Percentiles rank a stretch among this genome's conserved stretches.
phyloP scores from a whole-genome alignment of 2,329 filamentous ascomycete genomes.

The Colletotrichum tropicicola region DNA sequence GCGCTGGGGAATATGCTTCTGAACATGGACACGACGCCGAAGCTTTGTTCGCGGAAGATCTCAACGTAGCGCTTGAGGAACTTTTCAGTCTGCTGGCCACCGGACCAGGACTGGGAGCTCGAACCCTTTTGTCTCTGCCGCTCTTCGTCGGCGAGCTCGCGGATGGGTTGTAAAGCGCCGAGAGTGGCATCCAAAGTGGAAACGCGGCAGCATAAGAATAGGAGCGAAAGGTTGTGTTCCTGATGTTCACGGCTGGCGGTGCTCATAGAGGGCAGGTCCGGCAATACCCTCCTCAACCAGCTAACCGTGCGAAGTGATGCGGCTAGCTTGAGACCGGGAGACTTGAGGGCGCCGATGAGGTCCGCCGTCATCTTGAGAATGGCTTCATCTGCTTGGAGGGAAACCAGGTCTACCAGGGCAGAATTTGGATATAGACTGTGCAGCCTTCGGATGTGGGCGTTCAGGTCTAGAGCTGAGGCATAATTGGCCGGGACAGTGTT shows the following conservation, averaged over 20 bases:
- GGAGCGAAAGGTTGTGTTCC: slow-evolving; percentile 78
- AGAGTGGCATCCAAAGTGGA: slow-evolving; percentile 82
- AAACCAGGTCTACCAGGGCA: slow-evolving; percentile 76
- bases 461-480: slow-evolving; percentile 87
- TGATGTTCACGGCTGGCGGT: slow-evolving; percentile 34
- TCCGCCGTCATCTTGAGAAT: slow-evolving; percentile 91
- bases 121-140: slow-evolving; percentile 56
- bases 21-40: slow-evolving; percentile 94
- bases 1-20: slow-evolving; percentile 83
- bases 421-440: slow-evolving; percentile 85
- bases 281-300: slow-evolving; percentile 87
- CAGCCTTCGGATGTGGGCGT: slow-evolving; percentile 91
- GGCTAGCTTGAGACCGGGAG: slow-evolving; percentile 84
- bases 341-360: slow-evolving; percentile 79
- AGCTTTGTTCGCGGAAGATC: slow-evolving; percentile 97
- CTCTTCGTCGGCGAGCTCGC: slow-evolving; percentile 91
- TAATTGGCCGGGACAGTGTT: slow-evolving; percentile 76
- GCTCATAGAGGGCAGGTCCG: slow-evolving; percentile 65
- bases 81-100: slow-evolving; percentile 91
- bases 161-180: slow-evolving; percentile 83
- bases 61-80: slow-evolving; percentile 97
- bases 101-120: slow-evolving; percentile 60
- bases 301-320: slow-evolving; percentile 90
- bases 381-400: slow-evolving; percentile 81
- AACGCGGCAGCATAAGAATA: slow-evolving; percentile 89